Evolutionary conservation across 805 yeast genomes (phyloP).

Genomic region (Saccharomycopsis sp.): DNA sequence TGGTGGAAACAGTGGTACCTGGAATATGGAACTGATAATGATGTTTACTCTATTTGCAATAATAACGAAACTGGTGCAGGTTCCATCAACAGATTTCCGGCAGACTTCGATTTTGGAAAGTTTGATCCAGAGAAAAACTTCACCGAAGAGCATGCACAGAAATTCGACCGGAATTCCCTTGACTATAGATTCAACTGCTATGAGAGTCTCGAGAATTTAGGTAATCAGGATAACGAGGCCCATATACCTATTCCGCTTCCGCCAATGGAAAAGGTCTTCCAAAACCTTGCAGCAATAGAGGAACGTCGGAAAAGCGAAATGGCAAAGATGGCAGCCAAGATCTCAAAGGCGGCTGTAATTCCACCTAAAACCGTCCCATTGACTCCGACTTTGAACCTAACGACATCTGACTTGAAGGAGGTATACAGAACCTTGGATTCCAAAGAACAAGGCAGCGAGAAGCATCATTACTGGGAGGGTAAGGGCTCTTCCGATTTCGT

Average conservation of each 20-base stretch:
- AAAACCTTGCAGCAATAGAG: background rate
- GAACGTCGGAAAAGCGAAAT: background rate
- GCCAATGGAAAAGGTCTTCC: background rate
- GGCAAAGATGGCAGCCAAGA: background rate
- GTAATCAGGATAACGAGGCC: background rate
- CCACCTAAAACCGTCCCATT: conserved; percentile 40
- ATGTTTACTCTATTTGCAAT: background rate
- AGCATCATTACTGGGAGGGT: background rate
- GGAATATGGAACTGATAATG: background rate
- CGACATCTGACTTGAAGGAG: background rate
- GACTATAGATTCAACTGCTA: background rate
- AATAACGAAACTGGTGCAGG: background rate
- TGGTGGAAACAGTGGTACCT: conserved; percentile 8
- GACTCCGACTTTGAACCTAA: background rate
- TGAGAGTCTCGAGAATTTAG: background rate
- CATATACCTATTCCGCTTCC: conserved; percentile 8
- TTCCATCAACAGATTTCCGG: background rate
- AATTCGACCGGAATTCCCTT: background rate
- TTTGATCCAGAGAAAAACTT: background rate
- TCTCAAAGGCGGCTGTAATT: background rate
- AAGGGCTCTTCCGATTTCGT: background rate
- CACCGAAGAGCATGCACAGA: background rate
- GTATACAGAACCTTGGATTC: background rate
- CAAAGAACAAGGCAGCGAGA: background rate
- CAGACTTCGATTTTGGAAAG: background rate